Percentiles rank a stretch among this genome's conserved stretches.
Evolutionary conservation across 78 protist species (phyloP).

Genomic region (Polysphondylium violaceum): DNA sequence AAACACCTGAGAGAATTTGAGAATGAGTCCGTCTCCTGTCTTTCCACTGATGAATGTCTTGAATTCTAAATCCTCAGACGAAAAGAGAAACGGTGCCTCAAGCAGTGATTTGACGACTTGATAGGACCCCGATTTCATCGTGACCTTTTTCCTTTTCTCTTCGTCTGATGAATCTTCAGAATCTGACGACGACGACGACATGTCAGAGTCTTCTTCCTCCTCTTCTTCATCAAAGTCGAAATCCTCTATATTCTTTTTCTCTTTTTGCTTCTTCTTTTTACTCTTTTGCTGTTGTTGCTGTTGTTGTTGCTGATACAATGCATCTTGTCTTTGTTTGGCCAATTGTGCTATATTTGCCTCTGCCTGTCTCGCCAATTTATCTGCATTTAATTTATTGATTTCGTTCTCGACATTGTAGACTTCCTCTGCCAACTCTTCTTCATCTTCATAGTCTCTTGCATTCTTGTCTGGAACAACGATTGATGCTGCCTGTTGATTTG

Average conservation of each 20-base stretch:
- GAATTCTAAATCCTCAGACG: constrained; percentile 39
- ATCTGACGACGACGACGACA: background rate
- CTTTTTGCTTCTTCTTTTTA: constrained; percentile 10
- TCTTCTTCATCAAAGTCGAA: constrained; percentile 1
- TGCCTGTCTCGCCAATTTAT: constrained; percentile 61
- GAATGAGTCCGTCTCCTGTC: constrained; percentile 23
- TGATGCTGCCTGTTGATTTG: background rate
- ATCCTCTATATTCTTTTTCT: background rate
- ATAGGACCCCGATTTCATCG: constrained; percentile 7
- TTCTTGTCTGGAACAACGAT: background rate
- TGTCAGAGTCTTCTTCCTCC: background rate
- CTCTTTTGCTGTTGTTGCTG: background rate
- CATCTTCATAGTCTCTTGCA: constrained; percentile 60
- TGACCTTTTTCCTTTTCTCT: constrained; percentile 22
- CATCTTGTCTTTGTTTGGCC: background rate
- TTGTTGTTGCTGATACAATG: background rate
- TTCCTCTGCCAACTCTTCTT: constrained; percentile 54
- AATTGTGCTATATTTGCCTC: constrained; percentile 33
- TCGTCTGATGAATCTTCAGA: background rate
- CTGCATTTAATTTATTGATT: constrained; percentile 47
- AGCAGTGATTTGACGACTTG: constrained; percentile 14
- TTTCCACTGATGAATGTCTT: constrained; percentile 43
- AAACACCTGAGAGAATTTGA: constrained; percentile 54
- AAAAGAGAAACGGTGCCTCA: constrained; percentile 3
- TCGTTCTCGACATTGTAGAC: constrained; percentile 19